Conservation (phyloP, 495 filamentous ascomycete species). For the Penicillium alfredii region DNA sequence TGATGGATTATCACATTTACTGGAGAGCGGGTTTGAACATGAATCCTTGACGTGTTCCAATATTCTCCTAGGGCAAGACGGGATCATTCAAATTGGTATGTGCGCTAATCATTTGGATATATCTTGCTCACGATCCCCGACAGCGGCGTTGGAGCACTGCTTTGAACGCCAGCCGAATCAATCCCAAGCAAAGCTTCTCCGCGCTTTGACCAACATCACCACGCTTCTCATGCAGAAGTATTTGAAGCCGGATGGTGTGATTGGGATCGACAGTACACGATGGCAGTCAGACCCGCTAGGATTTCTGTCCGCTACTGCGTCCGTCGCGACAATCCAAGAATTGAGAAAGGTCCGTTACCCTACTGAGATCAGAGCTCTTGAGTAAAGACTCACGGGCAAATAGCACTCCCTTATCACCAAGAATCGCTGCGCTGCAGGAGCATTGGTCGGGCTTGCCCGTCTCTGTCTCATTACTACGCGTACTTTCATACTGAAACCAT, state of each 20-base stretch:
- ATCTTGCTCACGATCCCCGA: too few species aligned
- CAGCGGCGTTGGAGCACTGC: constrained; percentile 6
- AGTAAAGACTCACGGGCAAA: too few species aligned
- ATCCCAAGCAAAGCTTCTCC: constrained; percentile 11
- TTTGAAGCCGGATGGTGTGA: constrained; percentile 22
- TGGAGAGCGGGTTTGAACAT: constrained; percentile 15
- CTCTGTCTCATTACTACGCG: background rate
- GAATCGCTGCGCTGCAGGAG: background rate
- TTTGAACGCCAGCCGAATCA: constrained; percentile 1
- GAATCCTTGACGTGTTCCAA: constrained; percentile 18
- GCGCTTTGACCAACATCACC: constrained; percentile 16
- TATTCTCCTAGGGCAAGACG: constrained; percentile 11
- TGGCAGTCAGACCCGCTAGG: constrained; percentile 4
- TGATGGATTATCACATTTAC: constrained; percentile 14
- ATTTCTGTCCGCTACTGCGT: constrained; percentile 3
- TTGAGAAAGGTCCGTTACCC: constrained; percentile 3
- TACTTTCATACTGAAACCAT: too few species aligned
- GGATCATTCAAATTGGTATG: constrained; percentile 9
- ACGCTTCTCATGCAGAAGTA: constrained; percentile 34
- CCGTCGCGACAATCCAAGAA: background rate
- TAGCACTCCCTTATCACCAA: background rate
- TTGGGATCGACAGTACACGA: constrained; percentile 19
- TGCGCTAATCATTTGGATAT: too few species aligned
- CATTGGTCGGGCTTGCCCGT: background rate
- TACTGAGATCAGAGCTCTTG: too few species aligned